Percentiles rank a stretch among this genome's conserved stretches.
These are phyloP conservation scores for Neodidymelliopsis sp. DNA, from an alignment of 2,329 filamentous ascomycete species.

Conservation along the genomic window DNA sequence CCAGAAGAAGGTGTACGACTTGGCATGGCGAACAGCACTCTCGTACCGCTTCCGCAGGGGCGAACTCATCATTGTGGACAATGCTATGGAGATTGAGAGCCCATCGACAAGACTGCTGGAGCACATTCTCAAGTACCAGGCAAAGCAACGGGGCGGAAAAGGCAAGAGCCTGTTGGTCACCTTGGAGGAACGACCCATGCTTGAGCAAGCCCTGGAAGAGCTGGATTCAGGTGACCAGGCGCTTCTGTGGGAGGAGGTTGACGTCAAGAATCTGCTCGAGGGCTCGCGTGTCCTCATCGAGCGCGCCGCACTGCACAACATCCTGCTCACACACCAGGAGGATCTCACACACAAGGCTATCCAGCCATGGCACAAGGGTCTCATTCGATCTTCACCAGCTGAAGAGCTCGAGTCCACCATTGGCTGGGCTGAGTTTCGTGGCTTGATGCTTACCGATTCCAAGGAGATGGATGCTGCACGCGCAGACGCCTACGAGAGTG, in stretches of 20 bases:
- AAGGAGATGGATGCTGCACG: slow-evolving; percentile 32
- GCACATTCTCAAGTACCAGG: slow-evolving; percentile 74
- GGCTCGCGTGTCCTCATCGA: slow-evolving; percentile 87
- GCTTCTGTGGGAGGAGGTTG: slow-evolving; percentile 77
- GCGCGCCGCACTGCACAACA: slow-evolving; percentile 75
- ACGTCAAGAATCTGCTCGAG: slow-evolving; percentile 93
- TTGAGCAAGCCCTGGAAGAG: slow-evolving; percentile 72
- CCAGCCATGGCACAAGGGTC: slow-evolving; percentile 31
- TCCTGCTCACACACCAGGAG: slow-evolving; percentile 60
- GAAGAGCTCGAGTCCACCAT: slow-evolving; percentile 32
- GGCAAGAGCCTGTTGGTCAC: slow-evolving; percentile 44
- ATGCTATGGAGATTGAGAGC: slow-evolving; percentile 73
- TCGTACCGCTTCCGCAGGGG: slow-evolving; percentile 89
- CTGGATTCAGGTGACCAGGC: slow-evolving; percentile 74
- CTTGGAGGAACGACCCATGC: slow-evolving; percentile 50
- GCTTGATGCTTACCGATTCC: slow-evolving; percentile 26
- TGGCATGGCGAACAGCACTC: slow-evolving; percentile 92
- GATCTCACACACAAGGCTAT: slow-evolving; percentile 37
- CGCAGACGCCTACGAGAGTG: slow-evolving; percentile 35
- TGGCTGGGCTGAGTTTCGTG: slow-evolving; percentile 41
- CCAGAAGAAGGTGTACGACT: slow-evolving; percentile 89
- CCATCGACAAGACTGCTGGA: slow-evolving; percentile 69
- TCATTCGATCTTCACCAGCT: slow-evolving; percentile 27
- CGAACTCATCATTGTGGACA: slow-evolving; percentile 85
- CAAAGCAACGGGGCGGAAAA: slow-evolving; percentile 51